Percentiles rank a stretch among this genome's conserved stretches.
Evolutionary conservation across 352 stramenopile genomes (phyloP).

Genomic region (Pythium scleroteichum): DNA sequence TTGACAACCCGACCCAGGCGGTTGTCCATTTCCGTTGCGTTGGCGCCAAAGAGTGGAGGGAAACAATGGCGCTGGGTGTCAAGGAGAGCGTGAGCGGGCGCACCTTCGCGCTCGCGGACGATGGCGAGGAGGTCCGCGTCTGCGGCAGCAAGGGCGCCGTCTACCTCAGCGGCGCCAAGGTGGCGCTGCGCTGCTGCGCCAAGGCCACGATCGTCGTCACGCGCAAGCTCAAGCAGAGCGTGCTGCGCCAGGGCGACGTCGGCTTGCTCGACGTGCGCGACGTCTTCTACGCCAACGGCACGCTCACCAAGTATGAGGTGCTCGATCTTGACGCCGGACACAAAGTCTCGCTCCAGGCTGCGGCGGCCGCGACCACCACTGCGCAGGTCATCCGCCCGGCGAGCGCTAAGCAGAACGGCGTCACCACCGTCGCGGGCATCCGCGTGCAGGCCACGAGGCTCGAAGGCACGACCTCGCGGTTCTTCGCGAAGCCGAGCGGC

Average conservation of each 20-base stretch:
- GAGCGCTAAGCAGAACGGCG: slow-evolving; percentile 3
- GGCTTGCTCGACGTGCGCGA: slow-evolving; percentile 60
- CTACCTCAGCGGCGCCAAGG: slow-evolving; percentile 64
- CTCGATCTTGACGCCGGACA: slow-evolving; percentile 43
- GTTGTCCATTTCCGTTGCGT: not conserved
- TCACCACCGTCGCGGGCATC: slow-evolving; percentile 27
- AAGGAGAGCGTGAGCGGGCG: slow-evolving; percentile 79
- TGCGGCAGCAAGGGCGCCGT: slow-evolving; percentile 69
- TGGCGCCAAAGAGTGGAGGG: slow-evolving; percentile 1
- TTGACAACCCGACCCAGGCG: too few relatives aligned
- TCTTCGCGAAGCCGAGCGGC: slow-evolving; percentile 17
- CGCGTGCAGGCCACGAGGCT: slow-evolving; percentile 30
- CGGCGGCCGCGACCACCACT: slow-evolving; percentile 31
- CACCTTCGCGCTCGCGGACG: slow-evolving; percentile 39
- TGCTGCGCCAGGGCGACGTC: slow-evolving; percentile 76
- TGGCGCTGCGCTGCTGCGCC: slow-evolving; percentile 74
- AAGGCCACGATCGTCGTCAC: slow-evolving; percentile 79
- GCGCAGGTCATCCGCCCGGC: slow-evolving; percentile 6
- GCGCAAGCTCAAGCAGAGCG: slow-evolving; percentile 69
- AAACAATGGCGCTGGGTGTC: slow-evolving; percentile 43
- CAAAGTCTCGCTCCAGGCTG: slow-evolving; percentile 34
- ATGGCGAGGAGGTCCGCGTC: slow-evolving; percentile 56
- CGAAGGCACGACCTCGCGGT: slow-evolving; percentile 22
- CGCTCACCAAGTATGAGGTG: slow-evolving; percentile 84
- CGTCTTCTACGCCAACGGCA: slow-evolving; percentile 82